phyloP scores from a whole-genome alignment of 2,329 filamentous ascomycete genomes.

The Fusarium austroafricanum region DNA sequence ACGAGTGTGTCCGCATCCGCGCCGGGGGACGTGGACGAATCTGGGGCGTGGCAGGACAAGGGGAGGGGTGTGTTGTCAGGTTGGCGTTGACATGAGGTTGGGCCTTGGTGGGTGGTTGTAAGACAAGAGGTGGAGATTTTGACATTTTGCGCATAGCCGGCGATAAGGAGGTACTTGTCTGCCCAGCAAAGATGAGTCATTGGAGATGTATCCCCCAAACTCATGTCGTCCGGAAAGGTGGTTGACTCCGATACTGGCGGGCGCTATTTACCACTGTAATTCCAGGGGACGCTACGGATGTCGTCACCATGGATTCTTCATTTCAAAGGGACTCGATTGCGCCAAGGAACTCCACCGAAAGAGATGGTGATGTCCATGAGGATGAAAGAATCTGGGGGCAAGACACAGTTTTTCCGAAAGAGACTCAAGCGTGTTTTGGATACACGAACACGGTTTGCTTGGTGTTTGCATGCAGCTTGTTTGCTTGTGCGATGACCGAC shows the following conservation, averaged over 20 bases:
- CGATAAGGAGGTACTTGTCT: constrained; percentile 21
- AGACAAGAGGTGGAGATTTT: constrained; percentile 33
- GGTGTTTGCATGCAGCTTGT: not conserved
- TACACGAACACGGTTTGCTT: not conserved
- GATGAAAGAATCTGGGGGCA: constrained; percentile 4
- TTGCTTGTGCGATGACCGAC: not conserved
- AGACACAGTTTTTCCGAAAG: not conserved
- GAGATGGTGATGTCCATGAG: constrained; percentile 24
- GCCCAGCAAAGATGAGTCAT: fast-evolving
- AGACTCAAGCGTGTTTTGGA: not conserved
- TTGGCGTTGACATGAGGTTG: constrained; percentile 34
- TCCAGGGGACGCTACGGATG: constrained; percentile 41
- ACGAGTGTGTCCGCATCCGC: constrained; percentile 43
- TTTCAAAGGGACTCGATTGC: constrained; percentile 25
- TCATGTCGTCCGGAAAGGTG: constrained; percentile 20
- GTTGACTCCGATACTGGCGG: constrained; percentile 32
- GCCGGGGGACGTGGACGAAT: constrained; percentile 44
- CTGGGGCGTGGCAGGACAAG: constrained; percentile 43
- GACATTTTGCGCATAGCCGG: not conserved
- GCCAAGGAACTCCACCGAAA: constrained; percentile 27
- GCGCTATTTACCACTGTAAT: constrained; percentile 30
- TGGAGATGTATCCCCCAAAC: constrained; percentile 16
- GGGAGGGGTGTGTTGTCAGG: constrained; percentile 38
- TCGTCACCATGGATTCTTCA: constrained; percentile 35
- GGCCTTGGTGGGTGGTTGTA: constrained; percentile 36